Percentiles rank a stretch among this genome's conserved stretches.
Evolutionary conservation across 192 early-diverging fungal species (phyloP).

Genomic region (Diversispora epigaea): DNA sequence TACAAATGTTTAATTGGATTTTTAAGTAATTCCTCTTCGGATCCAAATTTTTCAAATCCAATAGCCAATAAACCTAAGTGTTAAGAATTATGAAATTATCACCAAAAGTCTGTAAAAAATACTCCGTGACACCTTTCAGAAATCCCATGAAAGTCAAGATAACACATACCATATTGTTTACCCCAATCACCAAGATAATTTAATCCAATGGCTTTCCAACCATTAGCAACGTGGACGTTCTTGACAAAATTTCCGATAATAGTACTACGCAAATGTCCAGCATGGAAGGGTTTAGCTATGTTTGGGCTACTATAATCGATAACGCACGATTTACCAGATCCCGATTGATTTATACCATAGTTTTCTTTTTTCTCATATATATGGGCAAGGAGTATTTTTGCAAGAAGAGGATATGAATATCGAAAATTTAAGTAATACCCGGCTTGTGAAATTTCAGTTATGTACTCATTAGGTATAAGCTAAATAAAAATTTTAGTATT

Average conservation of each 20-base stretch:
- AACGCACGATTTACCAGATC: conserved; percentile 74
- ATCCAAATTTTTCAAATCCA: conserved; percentile 80
- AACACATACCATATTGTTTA: conserved; percentile 87
- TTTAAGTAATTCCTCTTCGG: conserved; percentile 69
- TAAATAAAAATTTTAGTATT: conserved; percentile 23
- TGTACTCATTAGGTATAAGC: conserved; percentile 60
- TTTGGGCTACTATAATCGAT: conserved; percentile 96
- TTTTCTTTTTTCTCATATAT: conserved; percentile 52
- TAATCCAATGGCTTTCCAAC: conserved; percentile 87
- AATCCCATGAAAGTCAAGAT: conserved; percentile 11
- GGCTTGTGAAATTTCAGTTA: conserved; percentile 51
- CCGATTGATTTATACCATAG: conserved; percentile 66
- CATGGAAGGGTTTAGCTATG: conserved; percentile 98
- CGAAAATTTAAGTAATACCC: conserved; percentile 80
- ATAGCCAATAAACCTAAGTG: conserved; percentile 78
- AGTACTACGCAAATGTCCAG: conserved; percentile 94
- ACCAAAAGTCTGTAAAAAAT: neutral
- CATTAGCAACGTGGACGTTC: conserved; percentile 80
- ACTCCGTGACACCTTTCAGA: no score
- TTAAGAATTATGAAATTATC: conserved; percentile 3
- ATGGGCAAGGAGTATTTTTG: conserved; percentile 52
- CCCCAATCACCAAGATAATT: conserved; percentile 99
- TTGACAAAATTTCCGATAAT: conserved; percentile 95
- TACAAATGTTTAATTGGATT: conserved; percentile 92
- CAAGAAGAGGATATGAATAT: conserved; percentile 57